phyloP scores from a whole-genome alignment of 768 basidiomycete species.

The Daedaleopsis nitida region DNA sequence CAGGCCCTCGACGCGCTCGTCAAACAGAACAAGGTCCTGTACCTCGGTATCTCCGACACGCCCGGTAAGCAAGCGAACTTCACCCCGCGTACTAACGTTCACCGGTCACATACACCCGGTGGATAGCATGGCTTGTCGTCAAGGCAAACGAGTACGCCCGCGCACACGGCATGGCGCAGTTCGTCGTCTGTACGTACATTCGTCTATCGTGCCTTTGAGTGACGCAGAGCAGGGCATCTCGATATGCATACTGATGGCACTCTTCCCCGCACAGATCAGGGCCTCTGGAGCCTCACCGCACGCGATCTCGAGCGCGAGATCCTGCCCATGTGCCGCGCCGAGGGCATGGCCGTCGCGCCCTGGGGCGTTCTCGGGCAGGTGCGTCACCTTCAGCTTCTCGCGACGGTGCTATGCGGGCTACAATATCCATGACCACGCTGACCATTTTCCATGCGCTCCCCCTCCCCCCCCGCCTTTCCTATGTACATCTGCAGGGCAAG shows the following conservation, averaged over 20 bases:
- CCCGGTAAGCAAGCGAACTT: constrained; percentile 8
- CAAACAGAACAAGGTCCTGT: constrained; percentile 42
- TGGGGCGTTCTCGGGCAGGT: constrained; percentile 1
- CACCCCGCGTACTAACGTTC: no score
- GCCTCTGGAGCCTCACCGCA: constrained; percentile 29
- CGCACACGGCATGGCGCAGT: constrained; percentile 35
- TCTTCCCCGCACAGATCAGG: constrained; percentile 40
- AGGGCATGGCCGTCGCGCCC: constrained; percentile 29
- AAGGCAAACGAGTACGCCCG: constrained; percentile 43
- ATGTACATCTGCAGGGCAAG: constrained; percentile 27
- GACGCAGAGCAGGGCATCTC: no score
- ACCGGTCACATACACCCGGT: no score
- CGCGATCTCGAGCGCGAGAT: constrained; percentile 48
- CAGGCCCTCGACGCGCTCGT: constrained; percentile 42
- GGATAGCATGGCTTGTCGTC: constrained; percentile 38
- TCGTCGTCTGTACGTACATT: constrained; percentile 11
- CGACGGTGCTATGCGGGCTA: no score
- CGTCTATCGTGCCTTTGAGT: no score
- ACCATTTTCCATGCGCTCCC: no score
- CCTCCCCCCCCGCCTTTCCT: no score
- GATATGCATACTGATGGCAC: not conserved
- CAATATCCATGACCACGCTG: no score
- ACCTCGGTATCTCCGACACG: constrained; percentile 32
- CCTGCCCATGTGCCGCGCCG: constrained; percentile 34
- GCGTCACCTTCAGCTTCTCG: no score